Evolutionary conservation across 352 stramenopile species (phyloP).

Genomic region (Globisporangium recalcitrans): DNA sequence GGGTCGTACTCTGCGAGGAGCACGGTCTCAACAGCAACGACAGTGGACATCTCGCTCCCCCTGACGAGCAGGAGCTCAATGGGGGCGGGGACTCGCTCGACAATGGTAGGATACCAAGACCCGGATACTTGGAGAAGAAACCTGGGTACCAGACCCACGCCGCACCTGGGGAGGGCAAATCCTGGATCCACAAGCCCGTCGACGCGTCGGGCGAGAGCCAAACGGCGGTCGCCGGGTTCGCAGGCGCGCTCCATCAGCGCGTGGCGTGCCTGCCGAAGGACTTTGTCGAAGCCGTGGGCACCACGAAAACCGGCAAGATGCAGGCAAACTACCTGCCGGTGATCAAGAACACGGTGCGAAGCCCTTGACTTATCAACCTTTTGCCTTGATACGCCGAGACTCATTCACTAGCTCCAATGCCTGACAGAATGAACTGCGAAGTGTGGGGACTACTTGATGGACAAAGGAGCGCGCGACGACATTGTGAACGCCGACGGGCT

Average conservation of each 20-base stretch:
- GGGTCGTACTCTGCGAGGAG: constrained; percentile 27
- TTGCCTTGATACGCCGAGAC: too few relatives aligned
- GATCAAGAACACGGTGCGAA: constrained; percentile 62
- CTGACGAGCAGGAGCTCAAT: constrained; percentile 46
- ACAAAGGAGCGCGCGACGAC: constrained; percentile 92
- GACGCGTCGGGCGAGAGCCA: constrained; percentile 49
- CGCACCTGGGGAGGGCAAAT: constrained; percentile 47
- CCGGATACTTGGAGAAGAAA: constrained; percentile 40
- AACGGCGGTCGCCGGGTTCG: constrained; percentile 58
- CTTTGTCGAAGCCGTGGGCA: constrained; percentile 59
- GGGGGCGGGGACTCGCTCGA: background rate
- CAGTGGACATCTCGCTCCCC: constrained; percentile 46
- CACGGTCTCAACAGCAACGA: constrained; percentile 34
- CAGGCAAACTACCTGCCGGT: constrained; percentile 72
- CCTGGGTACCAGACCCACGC: constrained; percentile 54
- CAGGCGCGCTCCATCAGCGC: constrained; percentile 51
- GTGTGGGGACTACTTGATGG: constrained; percentile 92
- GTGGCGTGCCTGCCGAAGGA: constrained; percentile 62
- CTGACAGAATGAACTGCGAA: constrained; percentile 66
- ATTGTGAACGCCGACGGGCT: constrained; percentile 91
- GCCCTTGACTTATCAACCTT: too few relatives aligned
- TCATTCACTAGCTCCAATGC: too few relatives aligned
- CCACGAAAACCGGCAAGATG: constrained; percentile 73
- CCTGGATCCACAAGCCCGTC: constrained; percentile 52
- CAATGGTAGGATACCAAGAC: background rate